Evolutionary conservation across 805 yeast species (phyloP).

Genomic region (Ogataea neopini): DNA sequence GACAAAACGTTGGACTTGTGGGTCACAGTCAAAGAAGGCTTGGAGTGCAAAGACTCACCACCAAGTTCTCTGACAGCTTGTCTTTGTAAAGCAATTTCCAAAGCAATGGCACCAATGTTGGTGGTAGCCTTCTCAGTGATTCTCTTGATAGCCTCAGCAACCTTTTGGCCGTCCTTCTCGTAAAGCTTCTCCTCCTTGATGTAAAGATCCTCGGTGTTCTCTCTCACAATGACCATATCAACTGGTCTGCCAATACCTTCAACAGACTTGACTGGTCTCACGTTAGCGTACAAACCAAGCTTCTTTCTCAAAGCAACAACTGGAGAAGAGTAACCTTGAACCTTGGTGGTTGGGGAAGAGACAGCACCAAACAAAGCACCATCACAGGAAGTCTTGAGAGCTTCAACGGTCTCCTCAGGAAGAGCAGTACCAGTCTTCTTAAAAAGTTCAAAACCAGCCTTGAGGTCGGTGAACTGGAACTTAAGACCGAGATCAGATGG

Average conservation of each 20-base stretch:
- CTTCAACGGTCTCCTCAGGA: conserved; percentile 86
- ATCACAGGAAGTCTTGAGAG: conserved; percentile 79
- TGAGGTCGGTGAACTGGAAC: conserved; percentile 83
- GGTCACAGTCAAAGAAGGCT: conserved; percentile 82
- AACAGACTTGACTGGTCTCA: conserved; percentile 95
- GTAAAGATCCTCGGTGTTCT: conserved; percentile 96
- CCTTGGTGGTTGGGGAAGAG: conserved; percentile 90
- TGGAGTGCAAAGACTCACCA: conserved; percentile 48
- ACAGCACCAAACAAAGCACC: conserved; percentile 99
- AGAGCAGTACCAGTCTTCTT: conserved; percentile 93
- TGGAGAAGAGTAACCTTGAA: conserved; percentile 96
- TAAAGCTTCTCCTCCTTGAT: conserved; percentile 87
- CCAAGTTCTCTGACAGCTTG: conserved; percentile 71
- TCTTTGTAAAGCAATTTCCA: conserved; percentile 91
- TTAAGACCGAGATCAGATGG: conserved; percentile 73
- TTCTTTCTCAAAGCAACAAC: conserved; percentile 98
- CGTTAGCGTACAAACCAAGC: conserved; percentile 92
- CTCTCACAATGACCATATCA: conserved; percentile 97
- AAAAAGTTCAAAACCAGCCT: conserved; percentile 95
- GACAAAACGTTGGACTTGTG: conserved; percentile 96
- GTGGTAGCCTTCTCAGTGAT: conserved; percentile 85
- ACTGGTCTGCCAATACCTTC: conserved; percentile 84
- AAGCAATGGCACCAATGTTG: conserved; percentile 86
- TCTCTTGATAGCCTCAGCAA: conserved; percentile 97
- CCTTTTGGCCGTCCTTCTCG: conserved; percentile 78